A percentile compares a stretch with the other conserved stretches of the same genome.
Evolutionary conservation across 2,329 filamentous ascomycete genomes (phyloP).

Genomic region (Fusarium papillatum): DNA sequence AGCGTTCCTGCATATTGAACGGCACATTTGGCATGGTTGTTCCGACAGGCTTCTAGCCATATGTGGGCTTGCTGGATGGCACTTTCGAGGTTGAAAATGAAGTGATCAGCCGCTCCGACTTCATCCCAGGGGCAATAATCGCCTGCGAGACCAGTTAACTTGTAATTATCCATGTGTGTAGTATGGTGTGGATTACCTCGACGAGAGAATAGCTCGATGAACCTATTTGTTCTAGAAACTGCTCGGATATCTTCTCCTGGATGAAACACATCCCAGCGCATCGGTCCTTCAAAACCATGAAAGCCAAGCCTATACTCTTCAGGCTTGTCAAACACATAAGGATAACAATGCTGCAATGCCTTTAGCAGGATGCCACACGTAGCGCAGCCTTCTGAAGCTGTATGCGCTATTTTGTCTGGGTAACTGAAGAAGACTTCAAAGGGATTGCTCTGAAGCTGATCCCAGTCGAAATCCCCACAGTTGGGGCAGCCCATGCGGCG

Average conservation of each 20-base stretch:
- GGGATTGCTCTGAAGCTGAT: neutral
- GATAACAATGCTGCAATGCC: neutral
- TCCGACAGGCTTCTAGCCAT: neutral
- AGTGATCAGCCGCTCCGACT: neutral
- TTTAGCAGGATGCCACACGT: neutral
- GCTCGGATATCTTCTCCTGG: neutral
- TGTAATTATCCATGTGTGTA: neutral
- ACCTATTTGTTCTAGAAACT: neutral
- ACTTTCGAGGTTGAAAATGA: neutral
- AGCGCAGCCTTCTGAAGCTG: neutral
- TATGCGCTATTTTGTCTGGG: neutral
- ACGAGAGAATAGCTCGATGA: neutral
- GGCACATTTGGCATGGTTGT: neutral
- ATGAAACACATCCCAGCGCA: constrained; percentile 5
- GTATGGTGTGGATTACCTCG: neutral
- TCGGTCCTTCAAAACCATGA: constrained; percentile 13
- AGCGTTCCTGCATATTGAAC: neutral
- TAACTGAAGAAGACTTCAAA: constrained; percentile 3
- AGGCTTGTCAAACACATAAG: neutral
- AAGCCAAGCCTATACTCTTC: neutral
- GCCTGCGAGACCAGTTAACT: neutral
- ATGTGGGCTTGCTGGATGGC: neutral
- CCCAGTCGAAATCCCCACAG: constrained; percentile 13
- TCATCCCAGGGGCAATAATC: constrained; percentile 6
- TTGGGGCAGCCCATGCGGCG: neutral